Evolutionary conservation across 495 filamentous ascomycete genomes (phyloP), one percentile per base, ranked within the genome.

Genomic region (Sphaerosporella brunnea): DNA sequence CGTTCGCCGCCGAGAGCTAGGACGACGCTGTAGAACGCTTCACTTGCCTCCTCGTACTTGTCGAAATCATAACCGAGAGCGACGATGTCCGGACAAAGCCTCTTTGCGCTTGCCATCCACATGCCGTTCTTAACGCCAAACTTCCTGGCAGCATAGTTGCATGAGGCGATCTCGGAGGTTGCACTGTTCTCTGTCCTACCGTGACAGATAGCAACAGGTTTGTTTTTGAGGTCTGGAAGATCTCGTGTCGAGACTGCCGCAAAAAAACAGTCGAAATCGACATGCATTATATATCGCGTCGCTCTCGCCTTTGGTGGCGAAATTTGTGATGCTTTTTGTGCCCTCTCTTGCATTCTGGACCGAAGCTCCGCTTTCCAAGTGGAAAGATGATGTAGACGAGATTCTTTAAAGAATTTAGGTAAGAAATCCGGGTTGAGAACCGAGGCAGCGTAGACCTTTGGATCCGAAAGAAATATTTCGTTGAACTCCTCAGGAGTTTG

Each of bases 211-310:
- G 82, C 88, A 26, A 83, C 80, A 1, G 90, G 90, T 53, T 87
- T 92, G 19, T 84, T 79, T 21, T 66, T 63, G 25, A 76, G 80
- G 23, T 90, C 76, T 0, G 87, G 86, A 51, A 87, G 88, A 34
- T 73, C 68, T 8, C 41, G 54, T 15, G 88, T 70, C 0, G 88
- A 93, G 1, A 96, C 85, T 0, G 90, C 84, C 32, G 85, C 93
- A 62, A 97, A 97, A 64, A 97, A 97, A 60, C 82, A 85, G 62
- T 97, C 90, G 57, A 96, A 96, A 58, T 97, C 90, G 24, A 96
- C 83, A 59, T 97, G 90, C 52, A 97, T 73, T 39, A 97, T 74
- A 52, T 95, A 97, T 51, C 82, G 65, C 13, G 40, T 34, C 11
- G 23, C 8, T 41, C 37, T 49, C 18, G 2, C 23, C 18, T 45